Evolutionary conservation across 2,329 filamentous ascomycete genomes (phyloP).

Genomic region (Beauveria sp.): DNA sequence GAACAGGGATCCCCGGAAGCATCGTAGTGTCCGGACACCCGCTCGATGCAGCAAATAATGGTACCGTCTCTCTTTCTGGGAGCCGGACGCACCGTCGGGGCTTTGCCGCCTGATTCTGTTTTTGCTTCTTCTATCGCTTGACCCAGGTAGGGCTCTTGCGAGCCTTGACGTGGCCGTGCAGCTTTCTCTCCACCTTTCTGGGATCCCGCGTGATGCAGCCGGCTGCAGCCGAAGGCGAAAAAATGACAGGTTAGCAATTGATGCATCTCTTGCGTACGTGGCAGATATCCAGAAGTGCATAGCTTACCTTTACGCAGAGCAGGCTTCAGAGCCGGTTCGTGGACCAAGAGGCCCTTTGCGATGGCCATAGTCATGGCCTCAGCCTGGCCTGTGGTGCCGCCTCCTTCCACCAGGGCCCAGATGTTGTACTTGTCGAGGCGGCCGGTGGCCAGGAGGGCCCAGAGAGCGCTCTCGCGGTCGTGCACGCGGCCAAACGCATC

Average conservation of each 20-base stretch:
- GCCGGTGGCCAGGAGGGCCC: slow-evolving; percentile 76
- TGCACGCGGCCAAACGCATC: slow-evolving; percentile 82
- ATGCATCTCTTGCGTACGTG: not conserved
- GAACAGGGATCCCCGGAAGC: not conserved
- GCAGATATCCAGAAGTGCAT: not conserved
- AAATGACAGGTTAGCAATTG: slow-evolving; percentile 11
- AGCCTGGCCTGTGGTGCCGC: slow-evolving; percentile 89
- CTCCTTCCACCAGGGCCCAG: slow-evolving; percentile 76
- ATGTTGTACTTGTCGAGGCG: slow-evolving; percentile 95
- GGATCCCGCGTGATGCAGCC: slow-evolving; percentile 87
- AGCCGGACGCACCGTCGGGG: not conserved
- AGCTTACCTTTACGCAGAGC: slow-evolving; percentile 77
- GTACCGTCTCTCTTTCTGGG: not conserved
- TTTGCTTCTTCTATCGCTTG: slow-evolving; percentile 51
- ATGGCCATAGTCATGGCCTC: slow-evolving; percentile 89
- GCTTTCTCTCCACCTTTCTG: slow-evolving; percentile 94
- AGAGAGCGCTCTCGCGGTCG: slow-evolving; percentile 88
- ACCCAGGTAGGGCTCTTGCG: slow-evolving; percentile 98
- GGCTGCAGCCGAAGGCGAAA: slow-evolving; percentile 49
- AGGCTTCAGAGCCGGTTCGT: slow-evolving; percentile 88
- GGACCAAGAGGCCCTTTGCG: slow-evolving; percentile 77
- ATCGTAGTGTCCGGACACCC: not conserved
- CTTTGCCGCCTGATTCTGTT: not conserved
- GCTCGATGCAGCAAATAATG: not conserved
- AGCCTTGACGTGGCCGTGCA: slow-evolving; percentile 90